A percentile compares a stretch with the other conserved stretches of the same genome.
These are phyloP conservation scores for Trichocladium antarcticum DNA, from an alignment of 495 filamentous ascomycete species.

Conservation along the genomic window DNA sequence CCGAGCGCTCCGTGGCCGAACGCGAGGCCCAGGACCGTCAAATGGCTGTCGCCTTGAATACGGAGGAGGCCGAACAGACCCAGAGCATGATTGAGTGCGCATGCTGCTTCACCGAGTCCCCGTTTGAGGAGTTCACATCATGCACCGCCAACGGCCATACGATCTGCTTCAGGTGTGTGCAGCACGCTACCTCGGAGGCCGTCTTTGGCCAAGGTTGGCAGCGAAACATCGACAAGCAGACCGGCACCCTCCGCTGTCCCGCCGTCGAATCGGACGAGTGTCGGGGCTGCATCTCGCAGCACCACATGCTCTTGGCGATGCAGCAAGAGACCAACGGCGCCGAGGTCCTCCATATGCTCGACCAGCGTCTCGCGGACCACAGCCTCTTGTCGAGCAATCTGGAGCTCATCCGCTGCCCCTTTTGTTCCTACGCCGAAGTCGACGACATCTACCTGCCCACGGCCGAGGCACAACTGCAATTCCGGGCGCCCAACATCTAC, in stretches of 20 bases:
- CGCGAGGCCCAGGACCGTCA: slow-evolving; percentile 51
- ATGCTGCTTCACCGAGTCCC: slow-evolving; percentile 70
- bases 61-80: slow-evolving; percentile 57
- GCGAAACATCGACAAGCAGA: slow-evolving; percentile 59
- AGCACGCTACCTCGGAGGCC: slow-evolving; percentile 65
- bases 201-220: slow-evolving; percentile 89
- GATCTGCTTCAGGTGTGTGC: slow-evolving; percentile 78
- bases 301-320: slow-evolving; percentile 62
- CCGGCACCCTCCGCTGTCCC: slow-evolving; percentile 65
- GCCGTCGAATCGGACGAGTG: slow-evolving; percentile 62
- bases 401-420: slow-evolving; percentile 76
- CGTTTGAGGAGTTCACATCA: slow-evolving; percentile 72
- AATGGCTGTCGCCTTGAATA: slow-evolving; percentile 59
- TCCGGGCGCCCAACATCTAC: slow-evolving; percentile 39
- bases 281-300: slow-evolving; percentile 54
- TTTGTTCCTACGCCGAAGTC: slow-evolving; percentile 81
- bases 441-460: slow-evolving; percentile 63
- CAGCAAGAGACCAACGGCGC: slow-evolving; percentile 52
- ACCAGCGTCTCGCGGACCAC: slow-evolving; percentile 65
- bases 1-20: slow-evolving; percentile 41
- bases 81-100: slow-evolving; percentile 74
- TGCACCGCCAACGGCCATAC: slow-evolving; percentile 66
- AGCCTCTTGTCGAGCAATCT: slow-evolving; percentile 57
- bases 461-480: slow-evolving; percentile 33
- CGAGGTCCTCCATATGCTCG: slow-evolving; percentile 58